Conservation (phyloP, 2,329 filamentous ascomycete species). For the Aspergillus unguis region DNA sequence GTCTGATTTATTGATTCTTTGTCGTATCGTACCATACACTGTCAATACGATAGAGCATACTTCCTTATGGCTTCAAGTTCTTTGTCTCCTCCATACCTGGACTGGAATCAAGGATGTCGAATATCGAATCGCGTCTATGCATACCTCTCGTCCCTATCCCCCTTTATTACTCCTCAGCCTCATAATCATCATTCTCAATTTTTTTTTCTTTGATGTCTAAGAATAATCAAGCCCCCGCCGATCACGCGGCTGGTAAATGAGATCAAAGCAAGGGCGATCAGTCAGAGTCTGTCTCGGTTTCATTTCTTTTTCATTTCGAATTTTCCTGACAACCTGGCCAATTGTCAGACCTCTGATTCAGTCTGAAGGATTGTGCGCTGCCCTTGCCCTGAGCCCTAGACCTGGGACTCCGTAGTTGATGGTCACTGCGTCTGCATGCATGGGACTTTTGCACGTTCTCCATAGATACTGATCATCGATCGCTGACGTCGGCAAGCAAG, state of each 20-base stretch:
- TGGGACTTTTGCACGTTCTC: slow-evolving; percentile 6
- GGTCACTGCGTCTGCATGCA: background rate
- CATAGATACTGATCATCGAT: background rate
- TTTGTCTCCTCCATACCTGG: too few species aligned
- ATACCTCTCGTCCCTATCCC: background rate
- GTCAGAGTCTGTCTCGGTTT: background rate
- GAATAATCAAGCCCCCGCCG: slow-evolving; percentile 14
- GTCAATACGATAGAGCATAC: too few species aligned
- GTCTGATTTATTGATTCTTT: too few species aligned
- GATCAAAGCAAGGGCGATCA: background rate
- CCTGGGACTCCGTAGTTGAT: background rate
- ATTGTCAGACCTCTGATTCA: background rate
- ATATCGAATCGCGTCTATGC: background rate
- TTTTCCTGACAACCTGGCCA: background rate
- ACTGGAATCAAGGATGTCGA: too few species aligned
- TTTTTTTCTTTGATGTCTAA: background rate
- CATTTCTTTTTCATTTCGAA: background rate
- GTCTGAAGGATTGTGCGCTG: slow-evolving; percentile 10
- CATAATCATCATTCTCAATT: too few species aligned
- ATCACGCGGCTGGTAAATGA: slow-evolving; percentile 12
- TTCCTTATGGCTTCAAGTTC: too few species aligned
- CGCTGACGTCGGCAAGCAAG: background rate
- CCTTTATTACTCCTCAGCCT: background rate
- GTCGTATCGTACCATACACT: too few species aligned
- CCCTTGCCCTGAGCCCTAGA: slow-evolving; percentile 19